Percentiles rank a stretch among this genome's conserved stretches.
phyloP scores from a whole-genome alignment of 23 red algal species.

The Gracilaria domingensis region DNA sequence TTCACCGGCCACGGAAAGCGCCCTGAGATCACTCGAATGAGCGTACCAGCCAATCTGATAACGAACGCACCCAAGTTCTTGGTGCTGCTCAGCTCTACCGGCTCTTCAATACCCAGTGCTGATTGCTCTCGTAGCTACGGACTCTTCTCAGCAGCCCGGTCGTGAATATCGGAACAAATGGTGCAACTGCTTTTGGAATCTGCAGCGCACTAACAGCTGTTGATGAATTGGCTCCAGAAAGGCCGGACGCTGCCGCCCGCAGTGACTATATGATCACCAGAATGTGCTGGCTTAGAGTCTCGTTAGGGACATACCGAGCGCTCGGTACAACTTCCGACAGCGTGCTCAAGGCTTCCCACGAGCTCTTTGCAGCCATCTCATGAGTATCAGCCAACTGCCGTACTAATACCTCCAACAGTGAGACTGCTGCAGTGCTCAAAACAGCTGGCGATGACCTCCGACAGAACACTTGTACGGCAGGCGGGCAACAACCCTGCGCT shows the following conservation, averaged over 20 bases:
- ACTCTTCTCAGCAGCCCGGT: conserved; percentile 55
- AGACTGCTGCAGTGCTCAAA: background rate
- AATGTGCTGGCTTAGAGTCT: conserved; percentile 27
- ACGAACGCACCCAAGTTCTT: conserved; percentile 65
- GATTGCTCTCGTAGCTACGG: conserved; percentile 81
- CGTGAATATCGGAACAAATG: conserved; percentile 71
- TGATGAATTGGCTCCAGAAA: conserved; percentile 12
- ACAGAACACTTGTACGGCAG: conserved; percentile 33
- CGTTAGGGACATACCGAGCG: conserved; percentile 65
- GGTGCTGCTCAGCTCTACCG: conserved; percentile 66
- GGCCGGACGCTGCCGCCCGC: conserved; percentile 40
- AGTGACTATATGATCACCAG: conserved; percentile 63
- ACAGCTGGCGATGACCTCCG: background rate
- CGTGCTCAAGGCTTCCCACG: conserved; percentile 42
- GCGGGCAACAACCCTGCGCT: conserved; percentile 52
- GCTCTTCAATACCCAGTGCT: conserved; percentile 78
- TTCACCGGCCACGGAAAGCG: conserved; percentile 85
- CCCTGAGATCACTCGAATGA: conserved; percentile 86
- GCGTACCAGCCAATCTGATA: conserved; percentile 78
- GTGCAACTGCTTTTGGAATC: conserved; percentile 37
- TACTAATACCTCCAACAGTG: conserved; percentile 62
- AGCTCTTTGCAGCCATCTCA: conserved; percentile 33
- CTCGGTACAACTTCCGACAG: conserved; percentile 43
- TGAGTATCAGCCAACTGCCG: conserved; percentile 75
- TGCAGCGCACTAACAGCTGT: conserved; percentile 34